Percentiles rank a stretch among this genome's conserved stretches.
phyloP scores from a whole-genome alignment of 106 monocot genomes.

The Platanthera zijinensis region DNA sequence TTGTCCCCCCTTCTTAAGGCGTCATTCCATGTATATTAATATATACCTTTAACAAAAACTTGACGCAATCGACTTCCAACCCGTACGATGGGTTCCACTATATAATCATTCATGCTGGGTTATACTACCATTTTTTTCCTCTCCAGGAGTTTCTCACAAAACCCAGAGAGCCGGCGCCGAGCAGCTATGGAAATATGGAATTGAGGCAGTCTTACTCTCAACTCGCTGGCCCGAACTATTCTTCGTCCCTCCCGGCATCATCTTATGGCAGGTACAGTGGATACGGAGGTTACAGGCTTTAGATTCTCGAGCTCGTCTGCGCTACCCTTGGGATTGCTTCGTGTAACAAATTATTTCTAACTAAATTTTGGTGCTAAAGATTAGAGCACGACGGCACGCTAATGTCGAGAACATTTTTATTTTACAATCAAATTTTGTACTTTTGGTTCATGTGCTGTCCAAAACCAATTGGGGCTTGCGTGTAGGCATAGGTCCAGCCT shows the following conservation, averaged over 20 bases:
- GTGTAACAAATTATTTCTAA: neutral
- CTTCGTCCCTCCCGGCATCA: slow-evolving; percentile 22
- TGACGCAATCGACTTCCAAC: neutral
- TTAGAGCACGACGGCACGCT: neutral
- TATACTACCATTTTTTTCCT: neutral
- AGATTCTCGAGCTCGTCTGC: neutral
- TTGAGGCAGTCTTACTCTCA: slow-evolving; percentile 43
- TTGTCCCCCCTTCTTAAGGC: neutral
- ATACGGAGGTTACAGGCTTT: slow-evolving; percentile 26
- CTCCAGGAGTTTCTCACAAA: slow-evolving; percentile 38
- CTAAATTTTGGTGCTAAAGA: neutral
- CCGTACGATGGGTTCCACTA: too few relatives aligned
- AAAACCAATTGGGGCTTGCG: too few relatives aligned
- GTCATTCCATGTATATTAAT: too few relatives aligned
- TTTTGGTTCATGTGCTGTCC: neutral
- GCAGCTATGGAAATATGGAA: slow-evolving; percentile 34
- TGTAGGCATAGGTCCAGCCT: too few relatives aligned
- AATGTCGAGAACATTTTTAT: neutral
- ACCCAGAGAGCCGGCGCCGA: slow-evolving; percentile 26
- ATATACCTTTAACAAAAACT: too few relatives aligned
- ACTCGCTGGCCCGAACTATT: slow-evolving; percentile 20
- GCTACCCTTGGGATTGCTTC: neutral
- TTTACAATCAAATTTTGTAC: neutral
- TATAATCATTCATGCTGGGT: neutral
- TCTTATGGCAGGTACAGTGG: slow-evolving; percentile 6